Conservation (phyloP, 371 early-diverging fungal genomes). For the Apophysomyces trapeziformis region DNA sequence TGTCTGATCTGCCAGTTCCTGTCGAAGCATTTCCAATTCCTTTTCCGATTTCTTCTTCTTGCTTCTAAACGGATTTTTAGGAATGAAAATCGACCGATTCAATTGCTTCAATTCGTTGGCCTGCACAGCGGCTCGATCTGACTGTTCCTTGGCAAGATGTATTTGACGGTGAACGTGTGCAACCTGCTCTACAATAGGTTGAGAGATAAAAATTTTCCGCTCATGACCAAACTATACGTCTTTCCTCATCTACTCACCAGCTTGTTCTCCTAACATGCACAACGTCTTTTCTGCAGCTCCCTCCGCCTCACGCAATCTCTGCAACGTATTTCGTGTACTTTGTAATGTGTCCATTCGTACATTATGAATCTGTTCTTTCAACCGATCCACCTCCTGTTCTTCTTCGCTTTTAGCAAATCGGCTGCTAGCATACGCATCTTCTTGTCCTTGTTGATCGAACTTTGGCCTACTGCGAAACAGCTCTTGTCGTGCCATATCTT, state of each 20-base stretch:
- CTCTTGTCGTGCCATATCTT: too few species aligned
- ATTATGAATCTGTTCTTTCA: constrained; percentile 65
- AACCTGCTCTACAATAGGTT: too few species aligned
- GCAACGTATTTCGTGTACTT: too few species aligned
- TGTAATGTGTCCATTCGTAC: constrained; percentile 70
- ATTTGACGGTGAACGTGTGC: too few species aligned
- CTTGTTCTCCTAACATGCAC: constrained; percentile 65
- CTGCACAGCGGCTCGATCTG: constrained; percentile 72
- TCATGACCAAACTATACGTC: constrained; percentile 43
- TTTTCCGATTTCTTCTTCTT: constrained; percentile 58
- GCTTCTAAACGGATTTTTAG: constrained; percentile 69
- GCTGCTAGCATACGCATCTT: constrained; percentile 18
- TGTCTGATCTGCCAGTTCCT: constrained; percentile 53
- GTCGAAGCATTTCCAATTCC: constrained; percentile 55
- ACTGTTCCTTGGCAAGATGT: constrained; percentile 11
- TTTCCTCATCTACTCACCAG: constrained; percentile 53
- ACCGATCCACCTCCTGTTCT: constrained; percentile 52
- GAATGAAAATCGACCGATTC: constrained; percentile 80
- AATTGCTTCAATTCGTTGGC: constrained; percentile 77
- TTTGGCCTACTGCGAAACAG: too few species aligned
- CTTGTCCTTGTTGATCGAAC: not conserved
- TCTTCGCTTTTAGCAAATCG: constrained; percentile 24
- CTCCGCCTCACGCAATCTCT: constrained; percentile 56
- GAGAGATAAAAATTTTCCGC: too few species aligned
- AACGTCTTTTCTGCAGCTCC: constrained; percentile 65